phyloP scores from a whole-genome alignment of 805 yeast genomes.

The Ascoidea tarda region DNA sequence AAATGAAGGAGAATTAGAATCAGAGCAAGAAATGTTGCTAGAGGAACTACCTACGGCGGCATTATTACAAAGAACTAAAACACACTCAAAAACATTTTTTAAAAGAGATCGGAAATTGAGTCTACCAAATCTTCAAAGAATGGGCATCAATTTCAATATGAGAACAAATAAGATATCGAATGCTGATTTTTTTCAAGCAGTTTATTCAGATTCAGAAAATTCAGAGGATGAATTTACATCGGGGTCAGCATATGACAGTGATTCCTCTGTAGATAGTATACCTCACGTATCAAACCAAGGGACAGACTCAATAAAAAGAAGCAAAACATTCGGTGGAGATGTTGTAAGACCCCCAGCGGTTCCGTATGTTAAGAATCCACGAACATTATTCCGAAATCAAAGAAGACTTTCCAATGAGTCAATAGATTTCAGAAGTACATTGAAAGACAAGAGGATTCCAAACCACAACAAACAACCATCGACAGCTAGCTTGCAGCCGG shows the following conservation, averaged over 20 bases:
- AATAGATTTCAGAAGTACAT: neutral
- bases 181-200: conserved; percentile 15
- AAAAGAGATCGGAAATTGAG: conserved; percentile 3
- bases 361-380: conserved; percentile 3
- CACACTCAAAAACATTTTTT: neutral
- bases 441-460: neutral
- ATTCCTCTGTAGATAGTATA: conserved; percentile 3
- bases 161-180: conserved; percentile 39
- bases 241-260: conserved; percentile 13
- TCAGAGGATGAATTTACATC: conserved; percentile 18
- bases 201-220: conserved; percentile 17
- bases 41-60: neutral
- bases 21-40: too few relatives aligned
- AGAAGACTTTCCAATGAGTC: too few relatives aligned
- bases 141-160: conserved; percentile 73
- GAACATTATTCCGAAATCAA: too few relatives aligned
- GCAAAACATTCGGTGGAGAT: neutral
- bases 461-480: neutral
- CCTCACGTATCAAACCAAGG: conserved; percentile 11
- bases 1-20: neutral
- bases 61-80: neutral
- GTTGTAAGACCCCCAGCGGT: neutral
- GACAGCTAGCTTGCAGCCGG: conserved; percentile 1
- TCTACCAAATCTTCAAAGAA: conserved; percentile 53
- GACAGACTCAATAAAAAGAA: neutral